Evolutionary conservation across 306 rosid species (phyloP), one percentile per base, ranked within the genome.

Genomic region (Acmispon strigosus): DNA sequence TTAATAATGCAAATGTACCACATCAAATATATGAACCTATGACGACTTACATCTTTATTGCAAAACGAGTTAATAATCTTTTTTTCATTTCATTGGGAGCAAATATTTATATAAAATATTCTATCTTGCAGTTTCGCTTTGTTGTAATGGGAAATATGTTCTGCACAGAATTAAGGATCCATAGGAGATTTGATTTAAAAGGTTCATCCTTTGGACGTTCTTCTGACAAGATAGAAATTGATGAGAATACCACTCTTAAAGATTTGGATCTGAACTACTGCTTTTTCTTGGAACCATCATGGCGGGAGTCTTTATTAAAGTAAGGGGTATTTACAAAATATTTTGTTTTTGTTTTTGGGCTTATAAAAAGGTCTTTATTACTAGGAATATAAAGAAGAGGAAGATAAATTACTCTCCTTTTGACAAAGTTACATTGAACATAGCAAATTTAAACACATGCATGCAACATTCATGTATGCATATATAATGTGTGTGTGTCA

Each of bases 71-170:
- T 37, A 62, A 80, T 37, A 73, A 73, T 58, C 59, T 57, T 16
- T 17, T 55, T 78, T 64, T 70, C 72, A 22, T 75, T 56, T 69
- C 51, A 67, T 50, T 52, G 66, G 55, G 71, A 74, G 72, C 82
- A 73, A 69, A 70, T 75, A 36, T 71, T 55, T 49, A 41, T 70
- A 45, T 22, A 20, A 48, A 64, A 59, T 51, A 62, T 54, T 67
- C 69, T 78, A 49, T 72, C 50, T 54, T 82, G 86, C 96, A 94
- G 99, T 94, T 94, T 80, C 95, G 99, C 42, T 94, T 94, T 84
- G 99, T 94, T 36, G 97, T 94, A 64, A 94, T 94, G 99, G 99
- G 99, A 78, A 94, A 94, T 86, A 94, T 94, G 99, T 94, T 94
- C 85, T 94, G 99, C 83, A 94, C 99, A 41, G 97, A 94, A 82